These are phyloP conservation scores for Uncinocarpus reesii DNA, from an alignment of 2,329 filamentous ascomycete genomes.

Conservation along the genomic window DNA sequence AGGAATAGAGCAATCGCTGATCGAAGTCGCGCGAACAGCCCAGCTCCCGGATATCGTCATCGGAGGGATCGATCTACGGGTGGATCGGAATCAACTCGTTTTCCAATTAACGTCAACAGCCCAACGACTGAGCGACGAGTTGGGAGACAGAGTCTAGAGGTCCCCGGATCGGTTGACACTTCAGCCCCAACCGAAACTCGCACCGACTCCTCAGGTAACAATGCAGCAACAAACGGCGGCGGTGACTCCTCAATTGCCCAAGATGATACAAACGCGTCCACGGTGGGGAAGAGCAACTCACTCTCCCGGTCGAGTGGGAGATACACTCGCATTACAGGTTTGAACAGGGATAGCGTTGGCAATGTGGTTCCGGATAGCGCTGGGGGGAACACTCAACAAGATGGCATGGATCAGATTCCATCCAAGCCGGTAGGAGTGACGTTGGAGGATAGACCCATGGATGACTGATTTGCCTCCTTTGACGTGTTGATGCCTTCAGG, in stretches of 20 bases:
- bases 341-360: slow-evolving; percentile 40
- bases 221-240: slow-evolving; percentile 34
- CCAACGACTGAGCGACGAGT: slow-evolving; percentile 43
- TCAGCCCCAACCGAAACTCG: slow-evolving; percentile 29
- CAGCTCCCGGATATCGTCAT: slow-evolving; percentile 47
- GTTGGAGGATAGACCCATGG: slow-evolving; percentile 67
- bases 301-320: slow-evolving; percentile 45
- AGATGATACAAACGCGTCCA: slow-evolving; percentile 20
- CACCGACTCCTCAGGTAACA: slow-evolving; percentile 14
- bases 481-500: no score
- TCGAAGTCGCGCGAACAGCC: slow-evolving; percentile 64
- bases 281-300: slow-evolving; percentile 55
- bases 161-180: slow-evolving; percentile 53
- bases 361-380: slow-evolving; percentile 5
- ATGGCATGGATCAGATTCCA: slow-evolving; percentile 16
- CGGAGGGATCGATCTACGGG: slow-evolving; percentile 69
- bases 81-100: slow-evolving; percentile 59
- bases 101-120: slow-evolving; percentile 65
- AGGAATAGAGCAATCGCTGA: slow-evolving; percentile 66
- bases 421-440: slow-evolving; percentile 46
- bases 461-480: slow-evolving; percentile 54
- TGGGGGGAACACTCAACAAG: slow-evolving; percentile 27
- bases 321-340: slow-evolving; percentile 41
- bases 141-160: slow-evolving; percentile 63
- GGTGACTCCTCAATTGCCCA: slow-evolving; percentile 20